Percentiles rank a stretch among this genome's conserved stretches.
phyloP scores from a whole-genome alignment of 805 yeast species.

The Torulaspora quercuum region DNA sequence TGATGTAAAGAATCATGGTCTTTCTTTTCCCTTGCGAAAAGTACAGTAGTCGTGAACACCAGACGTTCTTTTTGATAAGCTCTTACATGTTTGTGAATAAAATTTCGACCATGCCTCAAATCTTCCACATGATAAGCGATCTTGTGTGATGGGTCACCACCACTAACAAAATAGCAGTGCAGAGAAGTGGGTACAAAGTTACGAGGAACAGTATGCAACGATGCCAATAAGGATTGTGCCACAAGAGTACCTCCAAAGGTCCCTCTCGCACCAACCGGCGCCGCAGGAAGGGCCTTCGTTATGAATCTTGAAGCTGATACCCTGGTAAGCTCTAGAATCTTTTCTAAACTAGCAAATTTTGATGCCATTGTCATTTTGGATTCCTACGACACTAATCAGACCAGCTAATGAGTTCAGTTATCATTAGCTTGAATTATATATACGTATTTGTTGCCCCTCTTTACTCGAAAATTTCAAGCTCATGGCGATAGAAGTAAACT shows the following conservation, averaged over 20 bases:
- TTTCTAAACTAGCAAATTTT: constrained; percentile 18
- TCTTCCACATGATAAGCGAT: constrained; percentile 53
- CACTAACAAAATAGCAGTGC: constrained; percentile 58
- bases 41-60: constrained; percentile 50
- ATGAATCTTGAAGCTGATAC: constrained; percentile 23
- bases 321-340: constrained; percentile 23
- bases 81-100: constrained; percentile 50
- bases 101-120: constrained; percentile 51
- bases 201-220: constrained; percentile 48
- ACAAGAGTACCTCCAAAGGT: constrained; percentile 69
- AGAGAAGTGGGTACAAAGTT: constrained; percentile 54
- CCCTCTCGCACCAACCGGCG: constrained; percentile 57
- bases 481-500: too few relatives aligned
- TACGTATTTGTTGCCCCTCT: too few relatives aligned
- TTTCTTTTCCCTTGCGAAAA: constrained; percentile 38
- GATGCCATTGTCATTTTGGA: constrained; percentile 5
- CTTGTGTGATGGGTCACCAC: constrained; percentile 47
- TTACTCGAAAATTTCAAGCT: too few relatives aligned
- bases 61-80: constrained; percentile 52
- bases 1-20: constrained; percentile 17
- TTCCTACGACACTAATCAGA: neutral
- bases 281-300: constrained; percentile 26
- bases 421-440: too few relatives aligned
- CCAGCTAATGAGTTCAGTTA: too few relatives aligned
- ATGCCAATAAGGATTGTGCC: constrained; percentile 63